phyloP scores from a whole-genome alignment of 2,329 filamentous ascomycete genomes.

The Colletotrichum abscissum region DNA sequence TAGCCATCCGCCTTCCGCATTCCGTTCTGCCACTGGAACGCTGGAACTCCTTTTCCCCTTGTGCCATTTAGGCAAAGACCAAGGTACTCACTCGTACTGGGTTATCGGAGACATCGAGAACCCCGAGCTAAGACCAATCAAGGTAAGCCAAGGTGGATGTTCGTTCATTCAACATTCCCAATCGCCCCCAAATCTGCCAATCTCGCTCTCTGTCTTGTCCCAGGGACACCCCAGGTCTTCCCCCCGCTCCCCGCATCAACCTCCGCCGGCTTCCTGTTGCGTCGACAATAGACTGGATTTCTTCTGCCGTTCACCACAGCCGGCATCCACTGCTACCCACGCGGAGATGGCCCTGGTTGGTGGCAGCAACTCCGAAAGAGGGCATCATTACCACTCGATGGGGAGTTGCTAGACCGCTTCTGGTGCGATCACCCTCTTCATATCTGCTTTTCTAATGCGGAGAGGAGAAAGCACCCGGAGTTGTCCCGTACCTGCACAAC shows the following conservation, averaged over 20 bases:
- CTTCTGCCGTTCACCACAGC: slow-evolving; percentile 15
- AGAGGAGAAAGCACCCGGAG: slow-evolving; percentile 2
- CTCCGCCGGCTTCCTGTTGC: neutral
- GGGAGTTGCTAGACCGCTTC: neutral
- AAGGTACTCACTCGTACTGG: neutral
- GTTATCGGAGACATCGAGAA: neutral
- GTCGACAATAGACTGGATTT: neutral
- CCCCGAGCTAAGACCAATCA: neutral
- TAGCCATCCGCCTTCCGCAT: neutral
- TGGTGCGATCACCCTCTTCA: slow-evolving; percentile 1
- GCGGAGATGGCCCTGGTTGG: neutral
- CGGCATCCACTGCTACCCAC: slow-evolving; percentile 23
- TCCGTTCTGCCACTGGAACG: neutral
- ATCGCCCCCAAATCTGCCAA: neutral
- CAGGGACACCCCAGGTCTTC: neutral
- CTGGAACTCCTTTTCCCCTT: slow-evolving; percentile 3
- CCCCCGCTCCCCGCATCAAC: slow-evolving; percentile 1
- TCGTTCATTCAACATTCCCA: neutral
- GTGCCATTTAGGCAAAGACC: too few relatives aligned
- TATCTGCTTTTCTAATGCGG: neutral
- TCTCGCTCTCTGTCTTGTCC: neutral
- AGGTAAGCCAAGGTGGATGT: neutral
- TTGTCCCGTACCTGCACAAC: slow-evolving; percentile 8
- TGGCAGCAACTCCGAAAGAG: slow-evolving; percentile 11
- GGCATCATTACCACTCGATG: slow-evolving; percentile 26